Percentiles rank a stretch among this genome's conserved stretches.
Evolutionary conservation across 192 early-diverging fungal species (phyloP).

Genomic region (Gaertneriomyces semiglobifer): DNA sequence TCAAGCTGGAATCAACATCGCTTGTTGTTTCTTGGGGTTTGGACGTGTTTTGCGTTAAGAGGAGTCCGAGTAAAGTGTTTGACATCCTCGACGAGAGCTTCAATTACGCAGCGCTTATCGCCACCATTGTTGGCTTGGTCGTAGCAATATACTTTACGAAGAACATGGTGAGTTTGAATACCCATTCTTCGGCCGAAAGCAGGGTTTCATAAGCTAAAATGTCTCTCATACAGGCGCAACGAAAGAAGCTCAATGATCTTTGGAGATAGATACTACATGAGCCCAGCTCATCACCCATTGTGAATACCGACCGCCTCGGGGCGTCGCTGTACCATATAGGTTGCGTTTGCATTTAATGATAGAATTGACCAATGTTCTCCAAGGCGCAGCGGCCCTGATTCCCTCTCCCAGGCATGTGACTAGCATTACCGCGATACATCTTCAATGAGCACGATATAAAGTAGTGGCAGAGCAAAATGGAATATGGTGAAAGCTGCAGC

Average conservation of each 20-base stretch:
- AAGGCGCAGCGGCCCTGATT: too few relatives aligned
- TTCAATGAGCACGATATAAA: too few relatives aligned
- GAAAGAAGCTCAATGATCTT: conserved; percentile 40
- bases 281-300: too few relatives aligned
- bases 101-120: conserved; percentile 76
- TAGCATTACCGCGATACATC: too few relatives aligned
- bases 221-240: conserved; percentile 27
- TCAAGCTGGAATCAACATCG: conserved; percentile 90
- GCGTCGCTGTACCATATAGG: too few relatives aligned
- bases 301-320: too few relatives aligned
- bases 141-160: conserved; percentile 68
- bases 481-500: too few relatives aligned
- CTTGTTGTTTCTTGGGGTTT: conserved; percentile 84
- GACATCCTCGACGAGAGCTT: conserved; percentile 92
- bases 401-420: too few relatives aligned
- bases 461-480: too few relatives aligned
- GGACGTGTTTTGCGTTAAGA: conserved; percentile 83
- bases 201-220: conserved; percentile 1
- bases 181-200: neutral
- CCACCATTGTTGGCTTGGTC: conserved; percentile 76
- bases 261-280: conserved; percentile 28
- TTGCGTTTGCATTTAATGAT: too few relatives aligned
- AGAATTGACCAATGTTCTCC: too few relatives aligned
- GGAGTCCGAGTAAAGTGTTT: conserved; percentile 84
- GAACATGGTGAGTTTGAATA: conserved; percentile 37